Evolutionary conservation across 2,329 filamentous ascomycete genomes (phyloP).

Genomic region (Escovopsis sp.): DNA sequence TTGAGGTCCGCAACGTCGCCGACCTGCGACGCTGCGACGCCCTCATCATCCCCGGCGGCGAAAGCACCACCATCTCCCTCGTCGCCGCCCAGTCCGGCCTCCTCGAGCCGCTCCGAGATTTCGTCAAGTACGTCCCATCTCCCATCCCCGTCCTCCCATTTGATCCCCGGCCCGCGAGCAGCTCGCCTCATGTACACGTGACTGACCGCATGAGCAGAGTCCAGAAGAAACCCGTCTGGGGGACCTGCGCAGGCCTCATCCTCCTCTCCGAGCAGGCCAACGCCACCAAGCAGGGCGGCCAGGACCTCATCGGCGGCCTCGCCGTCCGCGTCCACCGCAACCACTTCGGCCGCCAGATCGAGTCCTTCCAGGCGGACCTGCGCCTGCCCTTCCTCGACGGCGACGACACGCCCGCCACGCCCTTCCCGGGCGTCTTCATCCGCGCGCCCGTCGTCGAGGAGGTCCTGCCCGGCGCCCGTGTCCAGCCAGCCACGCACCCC

Average conservation of each 20-base stretch:
- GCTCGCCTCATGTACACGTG: too few species aligned
- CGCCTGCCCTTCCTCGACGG: conserved; percentile 53
- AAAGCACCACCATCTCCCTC: conserved; percentile 85
- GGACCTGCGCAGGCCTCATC: conserved; percentile 90
- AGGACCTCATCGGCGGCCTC: conserved; percentile 84
- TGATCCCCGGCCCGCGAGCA: too few species aligned
- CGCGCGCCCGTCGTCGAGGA: conserved; percentile 85
- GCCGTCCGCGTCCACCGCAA: conserved; percentile 86
- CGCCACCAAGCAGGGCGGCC: conserved; percentile 76
- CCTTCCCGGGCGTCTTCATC: conserved; percentile 80
- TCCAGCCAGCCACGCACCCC: too few species aligned
- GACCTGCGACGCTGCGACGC: conserved; percentile 64
- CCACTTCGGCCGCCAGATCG: conserved; percentile 84
- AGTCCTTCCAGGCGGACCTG: conserved; percentile 72
- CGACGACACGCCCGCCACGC: conserved; percentile 8
- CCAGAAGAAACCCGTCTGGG: conserved; percentile 74
- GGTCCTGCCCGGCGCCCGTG: conserved; percentile 32
- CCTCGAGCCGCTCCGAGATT: conserved; percentile 70
- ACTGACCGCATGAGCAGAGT: conserved; percentile 32
- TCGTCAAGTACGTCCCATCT: conserved; percentile 59
- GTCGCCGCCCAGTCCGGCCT: conserved; percentile 71
- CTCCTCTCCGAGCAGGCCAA: conserved; percentile 79
- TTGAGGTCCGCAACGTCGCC: conserved; percentile 63
- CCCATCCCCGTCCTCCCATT: neutral
- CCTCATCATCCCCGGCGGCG: conserved; percentile 82